Evolutionary conservation across 345 rosid genomes (phyloP), one percentile per base, ranked within the genome.

Genomic region (Crucihimalaya himalaica): DNA sequence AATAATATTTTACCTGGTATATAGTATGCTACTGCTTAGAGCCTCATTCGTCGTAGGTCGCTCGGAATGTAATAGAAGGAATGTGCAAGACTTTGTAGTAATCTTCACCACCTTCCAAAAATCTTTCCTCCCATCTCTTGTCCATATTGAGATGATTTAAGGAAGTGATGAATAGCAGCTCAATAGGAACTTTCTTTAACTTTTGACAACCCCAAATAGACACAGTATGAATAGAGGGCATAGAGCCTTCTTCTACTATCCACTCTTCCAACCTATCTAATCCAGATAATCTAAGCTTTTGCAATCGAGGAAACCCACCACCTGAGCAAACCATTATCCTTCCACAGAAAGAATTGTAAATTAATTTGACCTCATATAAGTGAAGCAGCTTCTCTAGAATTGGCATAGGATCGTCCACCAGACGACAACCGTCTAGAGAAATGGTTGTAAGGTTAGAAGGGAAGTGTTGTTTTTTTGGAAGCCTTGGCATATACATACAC

Each of bases 341-440:
- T 20, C 83, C 87, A 10, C 4, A 5, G 10, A 77, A 82, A 68
- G 46, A 19, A 0, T 46, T 46, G 18, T 46, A 46, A 18, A 45
- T 45, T n/a, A 46, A 16, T 18, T 8, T n/a, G 48, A 65, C 32
- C 25, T 62, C 61, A 5, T 46, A 61, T 20, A 86, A 73, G 65
- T 66, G 52, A 10, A 61, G 74, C 54, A 86, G 56, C 66, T 70
- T 82, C 77, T 72, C 85, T 21, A 84, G 69, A 21, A 69, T 64
- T 12, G 74, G 66, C 82, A 84, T 81, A 0, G 87, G 85, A 51
- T 82, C 86, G 19, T 77, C 83, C 31, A 4, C 2, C 13, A 83
- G 78, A 6, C 14, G 0, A 3, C 87, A 81, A 3, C 42, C 9
- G 19, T 1, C 1, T 48, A 66, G 28, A 19, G 14, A 3, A 18